Conservation (phyloP, 768 basidiomycete species). For the Hortiboletus flavorubellus region DNA sequence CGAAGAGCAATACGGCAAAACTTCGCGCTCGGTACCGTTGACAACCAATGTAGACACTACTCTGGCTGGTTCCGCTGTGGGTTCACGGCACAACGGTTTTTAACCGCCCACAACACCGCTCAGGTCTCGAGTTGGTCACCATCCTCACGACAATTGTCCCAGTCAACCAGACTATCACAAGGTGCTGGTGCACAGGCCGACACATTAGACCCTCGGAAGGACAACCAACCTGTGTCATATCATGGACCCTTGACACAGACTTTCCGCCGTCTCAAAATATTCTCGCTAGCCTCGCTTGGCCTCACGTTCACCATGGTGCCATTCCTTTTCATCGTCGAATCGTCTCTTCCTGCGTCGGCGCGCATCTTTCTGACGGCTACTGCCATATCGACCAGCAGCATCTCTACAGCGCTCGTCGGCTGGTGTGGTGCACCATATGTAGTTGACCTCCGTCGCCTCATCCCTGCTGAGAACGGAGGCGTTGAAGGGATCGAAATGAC, state of each 20-base stretch:
- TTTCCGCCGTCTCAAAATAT: constrained; percentile 75
- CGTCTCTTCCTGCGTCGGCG: constrained; percentile 66
- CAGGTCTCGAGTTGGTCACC: background rate
- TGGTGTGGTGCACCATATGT: constrained; percentile 77
- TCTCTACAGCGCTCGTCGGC: constrained; percentile 72
- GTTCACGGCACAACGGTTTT: background rate
- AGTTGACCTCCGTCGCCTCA: constrained; percentile 51
- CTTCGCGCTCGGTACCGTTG: background rate
- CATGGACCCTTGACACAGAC: constrained; percentile 68
- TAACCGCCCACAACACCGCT: background rate
- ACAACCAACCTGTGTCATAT: constrained; percentile 40
- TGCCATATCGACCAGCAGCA: constrained; percentile 67
- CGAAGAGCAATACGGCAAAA: constrained; percentile 12
- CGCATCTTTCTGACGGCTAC: constrained; percentile 64
- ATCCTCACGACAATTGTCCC: constrained; percentile 6
- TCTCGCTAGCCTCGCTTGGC: constrained; percentile 75
- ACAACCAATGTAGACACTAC: constrained; percentile 4
- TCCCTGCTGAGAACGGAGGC: constrained; percentile 39
- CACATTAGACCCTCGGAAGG: constrained; percentile 1
- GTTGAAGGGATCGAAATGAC: constrained; percentile 64
- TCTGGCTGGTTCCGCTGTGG: background rate
- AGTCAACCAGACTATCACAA: constrained; percentile 11
- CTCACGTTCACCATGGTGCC: constrained; percentile 69
- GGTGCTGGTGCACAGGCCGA: constrained; percentile 1
- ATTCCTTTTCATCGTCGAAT: constrained; percentile 79